phyloP scores from a whole-genome alignment of 805 yeast genomes.

The Cyberlindnera suaveolens region DNA sequence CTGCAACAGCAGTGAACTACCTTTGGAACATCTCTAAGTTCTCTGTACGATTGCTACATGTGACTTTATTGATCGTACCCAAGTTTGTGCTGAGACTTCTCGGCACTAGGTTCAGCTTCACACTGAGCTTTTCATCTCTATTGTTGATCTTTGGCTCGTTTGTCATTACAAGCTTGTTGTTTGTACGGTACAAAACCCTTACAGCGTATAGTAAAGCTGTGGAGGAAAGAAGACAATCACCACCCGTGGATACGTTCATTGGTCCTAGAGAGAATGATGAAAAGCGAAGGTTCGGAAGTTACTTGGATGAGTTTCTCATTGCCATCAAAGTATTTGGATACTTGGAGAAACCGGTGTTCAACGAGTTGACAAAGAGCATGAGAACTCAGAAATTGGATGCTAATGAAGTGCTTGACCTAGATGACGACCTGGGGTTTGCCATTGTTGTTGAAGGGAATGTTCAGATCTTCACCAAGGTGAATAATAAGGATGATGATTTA shows the following conservation, averaged over 20 bases:
- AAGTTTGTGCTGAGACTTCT: slow-evolving; percentile 26
- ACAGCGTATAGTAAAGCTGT: slow-evolving; percentile 14
- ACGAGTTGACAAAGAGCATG: slow-evolving; percentile 87
- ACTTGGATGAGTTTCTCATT: slow-evolving; percentile 80
- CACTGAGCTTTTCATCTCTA: slow-evolving; percentile 12
- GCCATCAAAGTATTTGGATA: slow-evolving; percentile 95
- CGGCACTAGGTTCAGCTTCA: slow-evolving; percentile 33
- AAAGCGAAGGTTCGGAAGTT: slow-evolving; percentile 43
- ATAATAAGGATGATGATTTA: slow-evolving; percentile 16
- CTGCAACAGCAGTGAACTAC: not conserved
- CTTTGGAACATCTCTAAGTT: slow-evolving; percentile 4
- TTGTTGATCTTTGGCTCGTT: slow-evolving; percentile 6
- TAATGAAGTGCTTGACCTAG: slow-evolving; percentile 70
- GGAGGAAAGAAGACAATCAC: slow-evolving; percentile 36
- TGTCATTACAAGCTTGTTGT: slow-evolving; percentile 7
- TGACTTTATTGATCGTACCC: slow-evolving; percentile 18
- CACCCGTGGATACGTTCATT: slow-evolving; percentile 10
- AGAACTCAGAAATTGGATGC: slow-evolving; percentile 76
- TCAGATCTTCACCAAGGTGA: slow-evolving; percentile 63
- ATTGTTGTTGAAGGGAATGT: slow-evolving; percentile 90
- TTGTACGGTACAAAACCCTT: slow-evolving; percentile 12
- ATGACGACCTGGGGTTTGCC: slow-evolving; percentile 76
- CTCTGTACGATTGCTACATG: slow-evolving; percentile 5
- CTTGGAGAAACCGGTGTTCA: slow-evolving; percentile 83
- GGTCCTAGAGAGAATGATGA: slow-evolving; percentile 26